These are phyloP conservation scores for Globisporangium recalcitrans DNA, from an alignment of 352 stramenopile genomes.

Conservation along the genomic window DNA sequence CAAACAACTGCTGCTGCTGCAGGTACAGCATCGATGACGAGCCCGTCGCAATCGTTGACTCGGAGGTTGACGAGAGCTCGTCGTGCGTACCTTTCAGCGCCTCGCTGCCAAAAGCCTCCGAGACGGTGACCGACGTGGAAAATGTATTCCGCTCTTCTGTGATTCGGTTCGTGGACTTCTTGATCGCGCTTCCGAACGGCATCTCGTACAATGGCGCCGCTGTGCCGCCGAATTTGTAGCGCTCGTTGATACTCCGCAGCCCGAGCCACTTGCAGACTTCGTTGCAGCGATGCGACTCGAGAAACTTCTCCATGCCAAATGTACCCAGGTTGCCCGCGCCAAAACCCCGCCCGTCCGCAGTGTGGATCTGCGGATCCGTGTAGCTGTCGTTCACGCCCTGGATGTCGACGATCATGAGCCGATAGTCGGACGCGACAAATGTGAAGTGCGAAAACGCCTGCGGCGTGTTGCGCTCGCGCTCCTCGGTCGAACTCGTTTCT, in stretches of 20 bases:
- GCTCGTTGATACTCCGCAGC: slow-evolving; percentile 66
- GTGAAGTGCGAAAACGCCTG: slow-evolving; percentile 84
- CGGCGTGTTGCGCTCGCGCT: slow-evolving; percentile 78
- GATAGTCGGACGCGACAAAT: slow-evolving; percentile 79
- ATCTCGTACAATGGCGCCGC: slow-evolving; percentile 77
- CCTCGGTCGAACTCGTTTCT: slow-evolving; percentile 73
- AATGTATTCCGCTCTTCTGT: slow-evolving; percentile 82
- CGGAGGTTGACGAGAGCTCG: slow-evolving; percentile 19
- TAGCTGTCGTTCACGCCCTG: slow-evolving; percentile 84
- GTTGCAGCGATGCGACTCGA: slow-evolving; percentile 84
- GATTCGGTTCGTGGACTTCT: slow-evolving; percentile 79
- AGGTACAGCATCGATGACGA: slow-evolving; percentile 30
- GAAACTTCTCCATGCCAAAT: slow-evolving; percentile 84
- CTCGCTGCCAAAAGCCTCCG: slow-evolving; percentile 57
- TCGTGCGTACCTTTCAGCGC: slow-evolving; percentile 11
- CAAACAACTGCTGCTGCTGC: slow-evolving; percentile 20
- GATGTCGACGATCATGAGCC: slow-evolving; percentile 84
- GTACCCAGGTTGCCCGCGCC: slow-evolving; percentile 81
- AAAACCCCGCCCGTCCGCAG: slow-evolving; percentile 72
- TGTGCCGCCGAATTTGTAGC: slow-evolving; percentile 72
- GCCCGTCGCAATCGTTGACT: slow-evolving; percentile 22
- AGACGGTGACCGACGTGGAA: slow-evolving; percentile 73
- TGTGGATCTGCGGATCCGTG: slow-evolving; percentile 82
- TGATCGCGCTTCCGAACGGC: slow-evolving; percentile 70
- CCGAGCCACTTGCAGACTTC: slow-evolving; percentile 81